These are phyloP conservation scores for Eucalyptus sp. DNA, from an alignment of 345 rosid genomes.

Conservation along the genomic window DNA sequence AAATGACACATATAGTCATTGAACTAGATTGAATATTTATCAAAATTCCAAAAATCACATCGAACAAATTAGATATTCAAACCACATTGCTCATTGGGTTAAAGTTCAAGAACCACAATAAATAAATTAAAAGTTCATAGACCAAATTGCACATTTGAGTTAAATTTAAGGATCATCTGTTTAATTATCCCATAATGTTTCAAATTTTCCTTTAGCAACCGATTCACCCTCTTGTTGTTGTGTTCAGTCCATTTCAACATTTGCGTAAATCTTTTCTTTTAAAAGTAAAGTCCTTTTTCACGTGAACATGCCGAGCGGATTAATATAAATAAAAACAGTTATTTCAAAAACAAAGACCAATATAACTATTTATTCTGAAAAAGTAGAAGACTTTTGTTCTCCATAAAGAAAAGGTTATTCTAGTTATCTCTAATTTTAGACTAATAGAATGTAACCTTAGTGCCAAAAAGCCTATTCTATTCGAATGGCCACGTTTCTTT, in stretches of 20 bases:
- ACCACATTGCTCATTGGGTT: neutral
- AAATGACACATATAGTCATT: neutral
- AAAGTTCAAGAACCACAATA: no score
- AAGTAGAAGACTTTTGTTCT: neutral
- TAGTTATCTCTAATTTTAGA: neutral
- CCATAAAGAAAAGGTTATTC: neutral
- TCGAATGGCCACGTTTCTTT: neutral
- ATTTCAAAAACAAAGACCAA: neutral
- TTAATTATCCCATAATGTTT: neutral
- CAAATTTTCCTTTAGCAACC: neutral
- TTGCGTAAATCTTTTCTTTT: neutral
- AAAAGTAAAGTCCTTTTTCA: neutral
- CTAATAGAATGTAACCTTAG: neutral
- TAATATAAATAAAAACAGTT: neutral
- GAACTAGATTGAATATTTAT: neutral
- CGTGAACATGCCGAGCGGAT: neutral
- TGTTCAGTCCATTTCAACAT: neutral
- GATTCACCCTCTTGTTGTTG: neutral
- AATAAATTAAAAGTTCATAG: no score
- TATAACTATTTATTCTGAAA: neutral
- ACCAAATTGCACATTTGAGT: no score
- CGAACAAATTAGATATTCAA: neutral
- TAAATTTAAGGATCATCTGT: fast-evolving
- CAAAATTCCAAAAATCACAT: no score
- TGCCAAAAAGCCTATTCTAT: neutral